Base-by-base conservation (phyloP, 192 early-diverging fungal genomes). In the Rhizoclosmatium sp. region DNA sequence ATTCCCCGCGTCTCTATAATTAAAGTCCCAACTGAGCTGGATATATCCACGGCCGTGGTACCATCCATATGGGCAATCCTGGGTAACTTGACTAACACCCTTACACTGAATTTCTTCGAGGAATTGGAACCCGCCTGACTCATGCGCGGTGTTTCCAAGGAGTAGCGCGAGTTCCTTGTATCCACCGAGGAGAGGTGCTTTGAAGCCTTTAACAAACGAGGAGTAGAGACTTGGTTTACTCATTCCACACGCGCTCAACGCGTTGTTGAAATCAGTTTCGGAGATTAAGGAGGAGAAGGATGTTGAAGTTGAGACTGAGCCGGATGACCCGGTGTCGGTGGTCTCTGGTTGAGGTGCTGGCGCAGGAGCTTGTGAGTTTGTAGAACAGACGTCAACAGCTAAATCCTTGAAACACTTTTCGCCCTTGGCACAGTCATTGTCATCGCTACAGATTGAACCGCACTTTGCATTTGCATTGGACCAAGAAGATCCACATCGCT, bases 31-130 rank as follows among this genome's bases (percentile, higher is more conserved):
- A 4, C 60, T 51, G 4, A 76, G 64, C 19, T 76, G 75, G 40
- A 76, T 65, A 41, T 51, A 76, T 41, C 75, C 75, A 40, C 75
- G 75, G 19, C 75, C 75, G 64, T 76, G 60, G 75, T 66, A 76
- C 44, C n/a, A 48, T 48, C 75, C 75, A 19, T 67, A 65, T 21
- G 75, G 61, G 64, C 75, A 76, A 10, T 71, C 54, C n/a, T 1
- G 16, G 7, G 69, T 71, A 9, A 14, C 49, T 7, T 19, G 5
- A 2, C 48, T 71, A 49, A 71, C 69, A 19, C 69, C 69, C n/a
- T 19, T 42, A 47, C 69, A 71, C 39, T 5, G 7, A 45, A 71
- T 71, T 42, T 71, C 69, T 41, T 71, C 69, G 21, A 64, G 65
- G 64, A 51, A 67, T 5, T 56, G 1, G 69, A 23, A 71, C 19